Evolutionary conservation across 2,329 filamentous ascomycete genomes (phyloP).

Genomic region (Microcera coccophila): DNA sequence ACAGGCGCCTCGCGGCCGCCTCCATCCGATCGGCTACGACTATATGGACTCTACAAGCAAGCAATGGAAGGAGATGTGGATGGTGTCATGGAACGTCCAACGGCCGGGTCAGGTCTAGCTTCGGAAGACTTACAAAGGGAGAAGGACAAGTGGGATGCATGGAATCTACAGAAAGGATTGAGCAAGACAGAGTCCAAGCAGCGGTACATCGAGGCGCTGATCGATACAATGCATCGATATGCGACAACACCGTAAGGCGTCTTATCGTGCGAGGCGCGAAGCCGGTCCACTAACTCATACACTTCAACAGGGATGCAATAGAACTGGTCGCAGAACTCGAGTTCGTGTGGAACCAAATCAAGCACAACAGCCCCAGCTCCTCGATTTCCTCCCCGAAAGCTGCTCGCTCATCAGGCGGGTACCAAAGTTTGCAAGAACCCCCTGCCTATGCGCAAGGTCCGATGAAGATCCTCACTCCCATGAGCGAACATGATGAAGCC

Average conservation of each 20-base stretch:
- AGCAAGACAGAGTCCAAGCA: conserved; percentile 90
- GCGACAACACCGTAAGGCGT: conserved; percentile 71
- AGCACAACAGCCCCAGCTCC: conserved; percentile 71
- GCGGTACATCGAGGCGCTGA: conserved; percentile 87
- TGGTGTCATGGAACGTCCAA: conserved; percentile 84
- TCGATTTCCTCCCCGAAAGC: conserved; percentile 54
- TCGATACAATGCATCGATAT: conserved; percentile 95
- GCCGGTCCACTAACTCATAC: conserved; percentile 16
- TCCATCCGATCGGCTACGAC: conserved; percentile 74
- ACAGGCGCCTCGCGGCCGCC: conserved; percentile 88
- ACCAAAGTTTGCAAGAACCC: conserved; percentile 45
- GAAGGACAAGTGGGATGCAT: conserved; percentile 83
- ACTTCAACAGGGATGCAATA: conserved; percentile 63
- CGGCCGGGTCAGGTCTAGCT: conserved; percentile 43
- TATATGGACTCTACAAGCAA: conserved; percentile 98
- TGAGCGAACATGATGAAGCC: conserved; percentile 76
- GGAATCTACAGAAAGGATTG: conserved; percentile 81
- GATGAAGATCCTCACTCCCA: conserved; percentile 73
- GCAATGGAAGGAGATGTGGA: conserved; percentile 98
- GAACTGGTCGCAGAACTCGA: conserved; percentile 93
- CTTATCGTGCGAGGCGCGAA: conserved; percentile 1
- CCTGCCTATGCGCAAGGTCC: conserved; percentile 50
- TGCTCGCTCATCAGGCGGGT: conserved; percentile 29
- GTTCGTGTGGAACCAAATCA: conserved; percentile 98
- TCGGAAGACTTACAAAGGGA: conserved; percentile 55